Conservation (phyloP, 371 early-diverging fungal genomes). For the Umbelopsis sp. region DNA sequence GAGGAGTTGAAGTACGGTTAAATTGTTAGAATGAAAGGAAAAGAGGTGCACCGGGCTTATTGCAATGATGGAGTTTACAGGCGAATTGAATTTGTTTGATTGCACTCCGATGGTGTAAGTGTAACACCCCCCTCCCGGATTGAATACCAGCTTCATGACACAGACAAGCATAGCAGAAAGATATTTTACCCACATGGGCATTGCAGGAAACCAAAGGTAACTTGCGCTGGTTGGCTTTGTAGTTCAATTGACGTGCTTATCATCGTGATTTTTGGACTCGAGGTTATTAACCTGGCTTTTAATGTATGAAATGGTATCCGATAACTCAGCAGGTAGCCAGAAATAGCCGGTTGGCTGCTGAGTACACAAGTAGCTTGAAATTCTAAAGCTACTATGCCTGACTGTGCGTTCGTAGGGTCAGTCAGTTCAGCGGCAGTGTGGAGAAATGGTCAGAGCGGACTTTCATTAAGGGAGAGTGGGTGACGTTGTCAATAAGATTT, state of each 20-base stretch:
- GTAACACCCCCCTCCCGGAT: background rate
- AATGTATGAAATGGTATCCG: too few relatives aligned
- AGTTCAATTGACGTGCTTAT: too few relatives aligned
- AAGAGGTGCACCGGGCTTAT: background rate
- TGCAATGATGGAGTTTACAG: background rate
- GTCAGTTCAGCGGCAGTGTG: background rate
- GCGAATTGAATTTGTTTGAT: conserved; percentile 15
- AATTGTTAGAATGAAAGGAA: conserved; percentile 3
- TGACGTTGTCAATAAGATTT: conserved; percentile 1
- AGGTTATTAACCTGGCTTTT: too few relatives aligned
- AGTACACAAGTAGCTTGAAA: too few relatives aligned
- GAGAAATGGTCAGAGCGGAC: background rate
- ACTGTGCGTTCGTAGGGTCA: too few relatives aligned
- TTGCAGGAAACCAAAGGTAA: too few relatives aligned
- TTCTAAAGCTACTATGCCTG: too few relatives aligned
- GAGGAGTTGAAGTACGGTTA: conserved; percentile 7
- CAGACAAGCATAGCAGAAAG: background rate
- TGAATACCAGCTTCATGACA: background rate
- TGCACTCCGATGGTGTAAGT: conserved; percentile 6
- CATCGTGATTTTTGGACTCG: too few relatives aligned
- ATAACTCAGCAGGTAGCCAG: too few relatives aligned
- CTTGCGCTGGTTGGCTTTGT: too few relatives aligned
- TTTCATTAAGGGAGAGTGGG: background rate
- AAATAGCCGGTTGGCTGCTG: too few relatives aligned
- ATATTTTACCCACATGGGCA: too few relatives aligned